Evolutionary conservation across 2,329 filamentous ascomycete genomes (phyloP).

Genomic region (Lecanoromycetidae sp.): DNA sequence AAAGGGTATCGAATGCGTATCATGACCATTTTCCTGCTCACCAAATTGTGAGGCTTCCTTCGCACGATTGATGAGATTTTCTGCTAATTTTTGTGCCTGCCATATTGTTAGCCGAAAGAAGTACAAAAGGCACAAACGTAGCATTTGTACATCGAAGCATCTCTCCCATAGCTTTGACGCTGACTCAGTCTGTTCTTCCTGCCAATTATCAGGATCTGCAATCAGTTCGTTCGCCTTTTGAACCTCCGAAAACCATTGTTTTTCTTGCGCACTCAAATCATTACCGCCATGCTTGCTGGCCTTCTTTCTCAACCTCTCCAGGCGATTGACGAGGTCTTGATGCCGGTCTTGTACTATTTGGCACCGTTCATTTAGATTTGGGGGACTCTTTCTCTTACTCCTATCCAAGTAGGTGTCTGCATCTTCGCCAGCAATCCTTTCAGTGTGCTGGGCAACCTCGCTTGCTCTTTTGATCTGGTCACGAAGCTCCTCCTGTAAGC

Average conservation of each 20-base stretch:
- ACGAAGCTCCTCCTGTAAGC: constrained; percentile 35
- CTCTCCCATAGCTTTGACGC: constrained; percentile 1
- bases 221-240: constrained; percentile 29
- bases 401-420: constrained; percentile 22
- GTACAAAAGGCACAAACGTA: background rate
- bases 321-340: constrained; percentile 29
- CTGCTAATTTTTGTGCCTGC: constrained; percentile 13
- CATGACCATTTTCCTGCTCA: background rate
- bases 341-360: constrained; percentile 31
- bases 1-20: constrained; percentile 24
- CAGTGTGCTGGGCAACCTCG: constrained; percentile 28
- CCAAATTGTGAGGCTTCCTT: constrained; percentile 5
- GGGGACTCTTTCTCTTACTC: constrained; percentile 22
- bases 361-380: constrained; percentile 29
- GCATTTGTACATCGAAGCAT: constrained; percentile 1
- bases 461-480: constrained; percentile 36
- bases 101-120: background rate
- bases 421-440: constrained; percentile 29
- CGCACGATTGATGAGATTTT: constrained; percentile 9
- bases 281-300: constrained; percentile 32
- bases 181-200: constrained; percentile 20
- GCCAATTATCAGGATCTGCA: constrained; percentile 15
- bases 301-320: constrained; percentile 34
- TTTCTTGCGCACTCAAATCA: constrained; percentile 36
- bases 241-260: constrained; percentile 34